phyloP scores from a whole-genome alignment of 345 rosid genomes.

The Camelina neglecta region DNA sequence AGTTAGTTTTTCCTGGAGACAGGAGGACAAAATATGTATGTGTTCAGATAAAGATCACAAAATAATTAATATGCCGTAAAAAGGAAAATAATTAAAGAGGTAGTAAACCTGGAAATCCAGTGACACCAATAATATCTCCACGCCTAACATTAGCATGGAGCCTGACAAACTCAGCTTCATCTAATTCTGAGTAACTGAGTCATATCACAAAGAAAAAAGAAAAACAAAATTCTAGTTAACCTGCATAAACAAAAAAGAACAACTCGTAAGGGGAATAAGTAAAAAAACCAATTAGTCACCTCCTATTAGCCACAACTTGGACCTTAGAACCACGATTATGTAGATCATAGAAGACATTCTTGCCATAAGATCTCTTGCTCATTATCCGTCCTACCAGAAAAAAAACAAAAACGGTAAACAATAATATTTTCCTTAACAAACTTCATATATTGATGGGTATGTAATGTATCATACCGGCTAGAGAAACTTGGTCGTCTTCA shows the following conservation, averaged over 20 bases:
- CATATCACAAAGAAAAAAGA: neutral
- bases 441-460: neutral
- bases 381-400: slow-evolving; percentile 67
- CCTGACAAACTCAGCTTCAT: slow-evolving; percentile 63
- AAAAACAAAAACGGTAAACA: neutral
- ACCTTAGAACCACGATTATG: slow-evolving; percentile 63
- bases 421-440: slow-evolving; percentile 4
- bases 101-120: slow-evolving; percentile 83
- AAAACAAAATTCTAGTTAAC: neutral
- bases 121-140: slow-evolving; percentile 86
- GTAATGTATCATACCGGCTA: slow-evolving; percentile 57
- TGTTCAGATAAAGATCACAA: neutral
- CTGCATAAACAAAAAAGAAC: neutral
- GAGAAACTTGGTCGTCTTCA: slow-evolving; percentile 57
- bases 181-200: slow-evolving; percentile 67
- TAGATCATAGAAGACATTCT: slow-evolving; percentile 82
- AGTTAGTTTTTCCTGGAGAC: slow-evolving; percentile 72
- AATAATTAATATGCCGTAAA: neutral
- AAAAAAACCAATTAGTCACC: slow-evolving; percentile 47
- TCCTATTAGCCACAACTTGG: slow-evolving; percentile 85
- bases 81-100: neutral
- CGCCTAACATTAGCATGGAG: slow-evolving; percentile 71
- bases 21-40: neutral
- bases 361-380: slow-evolving; percentile 62
- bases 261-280: neutral